Evolutionary conservation across 2,329 filamentous ascomycete genomes (phyloP).

Genomic region (Monosporascus sp.): DNA sequence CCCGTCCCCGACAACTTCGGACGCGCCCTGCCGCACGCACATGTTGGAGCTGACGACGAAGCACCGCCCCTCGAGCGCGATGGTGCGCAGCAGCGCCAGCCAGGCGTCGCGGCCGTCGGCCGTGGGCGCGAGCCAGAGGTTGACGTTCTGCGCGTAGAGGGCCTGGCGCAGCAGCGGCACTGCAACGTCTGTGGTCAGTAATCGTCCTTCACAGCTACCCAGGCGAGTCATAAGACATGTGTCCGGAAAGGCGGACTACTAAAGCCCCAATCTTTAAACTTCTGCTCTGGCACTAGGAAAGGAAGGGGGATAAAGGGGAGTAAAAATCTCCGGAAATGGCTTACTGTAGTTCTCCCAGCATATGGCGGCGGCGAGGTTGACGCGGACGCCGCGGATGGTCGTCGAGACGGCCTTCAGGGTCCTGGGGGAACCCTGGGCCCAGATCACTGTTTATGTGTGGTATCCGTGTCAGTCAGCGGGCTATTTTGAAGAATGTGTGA

Average conservation of each 20-base stretch:
- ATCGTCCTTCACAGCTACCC: no score
- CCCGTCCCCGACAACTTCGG: slow-evolving; percentile 45
- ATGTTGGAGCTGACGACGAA: slow-evolving; percentile 87
- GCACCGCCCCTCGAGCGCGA: slow-evolving; percentile 75
- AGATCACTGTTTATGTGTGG: slow-evolving; percentile 53
- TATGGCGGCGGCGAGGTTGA: slow-evolving; percentile 82
- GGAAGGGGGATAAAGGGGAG: background rate
- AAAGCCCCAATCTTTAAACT: no score
- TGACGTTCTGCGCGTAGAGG: slow-evolving; percentile 85
- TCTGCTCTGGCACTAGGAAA: background rate
- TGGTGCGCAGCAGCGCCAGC: slow-evolving; percentile 74
- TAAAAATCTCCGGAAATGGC: background rate
- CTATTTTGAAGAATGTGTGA: background rate
- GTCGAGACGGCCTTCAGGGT: slow-evolving; percentile 77
- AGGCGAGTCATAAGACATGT: no score
- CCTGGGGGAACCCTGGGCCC: slow-evolving; percentile 77
- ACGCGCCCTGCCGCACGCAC: slow-evolving; percentile 57
- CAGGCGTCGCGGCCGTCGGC: slow-evolving; percentile 81
- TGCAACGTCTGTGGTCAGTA: no score
- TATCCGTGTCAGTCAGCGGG: background rate
- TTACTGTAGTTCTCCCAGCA: slow-evolving; percentile 89
- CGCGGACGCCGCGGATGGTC: slow-evolving; percentile 68
- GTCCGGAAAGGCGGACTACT: no score
- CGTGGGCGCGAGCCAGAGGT: slow-evolving; percentile 85
- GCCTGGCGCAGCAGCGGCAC: slow-evolving; percentile 79